Evolutionary conservation across 1,284 basidiomycete species (phyloP), one percentile per base, ranked within the genome.

Genomic region (Volvariella volvacea): DNA sequence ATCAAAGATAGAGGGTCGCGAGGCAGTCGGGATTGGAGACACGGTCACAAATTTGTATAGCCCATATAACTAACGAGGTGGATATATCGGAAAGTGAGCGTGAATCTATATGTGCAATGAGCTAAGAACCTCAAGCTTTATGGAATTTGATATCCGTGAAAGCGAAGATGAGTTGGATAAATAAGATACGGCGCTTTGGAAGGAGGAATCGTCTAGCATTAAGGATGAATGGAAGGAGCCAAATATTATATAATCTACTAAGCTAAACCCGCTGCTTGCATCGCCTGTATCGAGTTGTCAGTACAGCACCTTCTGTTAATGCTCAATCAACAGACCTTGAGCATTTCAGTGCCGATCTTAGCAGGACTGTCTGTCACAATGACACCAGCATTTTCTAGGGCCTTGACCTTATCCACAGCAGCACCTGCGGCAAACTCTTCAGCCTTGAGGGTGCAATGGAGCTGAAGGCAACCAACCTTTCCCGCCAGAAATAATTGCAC

Each of bases 331-430:
- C n/a, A n/a, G n/a, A n/a, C 88, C 78, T 92, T 84, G 52, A 92
- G 71, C 80, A 97, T 91, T 56, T 90, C 80, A 30, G 67, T 55
- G 41, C 93, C 93, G 61, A 97, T 93, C 72, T 93, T 86, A 6
- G 93, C 92, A n/a, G 96, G 96, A 62, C 90, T 93, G 64, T 96
- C 83, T 25, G 92, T 95, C 48, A 99, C 94, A 54, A 94, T 76
- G 30, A 82, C 95, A 52, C 96, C 96, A 30, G 96, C 96, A 59
- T 78, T 83, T 64, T 92, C 82, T 36, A 99, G 76, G n/a, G 96
- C 95, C 49, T 79, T 80, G 44, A 98, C 92, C 71, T 99, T 99
- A 72, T 97, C 95, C 32, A 78, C 80, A 3, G 96, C 96, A 52
- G 92, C 92, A 62, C 90, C 84, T 85, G 54, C 17, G 50, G 39